phyloP scores from a whole-genome alignment of 768 basidiomycete species.

The Epithele typhae region DNA sequence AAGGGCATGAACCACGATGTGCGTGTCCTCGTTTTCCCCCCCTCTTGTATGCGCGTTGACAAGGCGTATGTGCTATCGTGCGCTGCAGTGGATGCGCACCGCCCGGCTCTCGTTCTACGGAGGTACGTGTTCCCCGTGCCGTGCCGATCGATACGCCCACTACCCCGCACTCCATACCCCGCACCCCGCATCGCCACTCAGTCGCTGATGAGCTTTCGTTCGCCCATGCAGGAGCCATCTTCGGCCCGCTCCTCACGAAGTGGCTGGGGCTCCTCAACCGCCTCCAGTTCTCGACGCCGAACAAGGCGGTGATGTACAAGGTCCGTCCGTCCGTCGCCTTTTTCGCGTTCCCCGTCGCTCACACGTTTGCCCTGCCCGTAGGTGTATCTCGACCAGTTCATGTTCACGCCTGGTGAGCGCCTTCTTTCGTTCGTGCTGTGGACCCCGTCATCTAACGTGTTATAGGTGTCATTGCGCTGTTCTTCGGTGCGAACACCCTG shows the following conservation, averaged over 20 bases:
- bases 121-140: conserved; percentile 35
- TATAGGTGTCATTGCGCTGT: conserved; percentile 43
- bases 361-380: conserved; percentile 21
- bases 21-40: conserved; percentile 23
- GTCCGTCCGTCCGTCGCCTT: conserved; percentile 33
- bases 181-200: neutral
- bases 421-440: neutral
- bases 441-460: neutral
- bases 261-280: conserved; percentile 77
- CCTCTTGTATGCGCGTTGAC: neutral
- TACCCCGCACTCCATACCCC: neutral
- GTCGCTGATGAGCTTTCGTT: neutral
- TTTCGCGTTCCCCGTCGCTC: neutral
- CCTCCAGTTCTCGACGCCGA: conserved; percentile 62
- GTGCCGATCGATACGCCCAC: neutral
- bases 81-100: conserved; percentile 50
- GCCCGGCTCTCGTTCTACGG: conserved; percentile 69
- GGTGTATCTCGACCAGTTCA: conserved; percentile 81
- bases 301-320: conserved; percentile 53
- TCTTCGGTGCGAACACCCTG: conserved; percentile 74
- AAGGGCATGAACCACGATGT: conserved; percentile 75
- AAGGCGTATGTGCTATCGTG: neutral
- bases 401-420: conserved; percentile 63
- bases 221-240: conserved; percentile 49
- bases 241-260: conserved; percentile 77